Evolutionary conservation across 2,329 filamentous ascomycete genomes (phyloP).

Genomic region (Bimuria novae-zelandiae): DNA sequence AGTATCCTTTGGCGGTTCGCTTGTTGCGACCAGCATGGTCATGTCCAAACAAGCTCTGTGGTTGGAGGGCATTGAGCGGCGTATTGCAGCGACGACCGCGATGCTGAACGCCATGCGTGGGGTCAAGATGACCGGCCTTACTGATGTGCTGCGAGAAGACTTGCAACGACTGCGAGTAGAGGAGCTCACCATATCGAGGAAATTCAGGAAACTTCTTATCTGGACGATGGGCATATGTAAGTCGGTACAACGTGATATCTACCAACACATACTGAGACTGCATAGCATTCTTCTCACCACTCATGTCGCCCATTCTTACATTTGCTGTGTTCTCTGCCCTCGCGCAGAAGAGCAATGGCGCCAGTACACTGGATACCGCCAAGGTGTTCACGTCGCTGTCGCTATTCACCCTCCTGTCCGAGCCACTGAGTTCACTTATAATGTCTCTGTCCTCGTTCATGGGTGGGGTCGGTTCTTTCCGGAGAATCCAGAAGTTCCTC

Average conservation of each 20-base stretch:
- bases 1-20: conserved; percentile 32
- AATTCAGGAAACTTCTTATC: conserved; percentile 42
- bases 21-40: conserved; percentile 35
- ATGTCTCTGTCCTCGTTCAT: conserved; percentile 52
- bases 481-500: conserved; percentile 53
- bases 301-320: conserved; percentile 51
- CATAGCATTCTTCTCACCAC: conserved; percentile 36
- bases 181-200: conserved; percentile 41
- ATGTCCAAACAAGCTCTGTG: conserved; percentile 45
- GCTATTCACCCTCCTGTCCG: conserved; percentile 52
- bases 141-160: conserved; percentile 34
- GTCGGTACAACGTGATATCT: not conserved
- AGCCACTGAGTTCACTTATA: conserved; percentile 53
- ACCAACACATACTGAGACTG: conserved; percentile 4
- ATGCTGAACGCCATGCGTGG: conserved; percentile 50
- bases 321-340: conserved; percentile 52
- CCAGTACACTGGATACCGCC: conserved; percentile 45
- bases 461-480: conserved; percentile 53
- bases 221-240: conserved; percentile 44
- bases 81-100: conserved; percentile 48
- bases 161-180: conserved; percentile 39
- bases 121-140: conserved; percentile 52
- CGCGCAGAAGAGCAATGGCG: conserved; percentile 40
- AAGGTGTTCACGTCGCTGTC: conserved; percentile 54
- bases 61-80: conserved; percentile 52